These are phyloP conservation scores for Blastomyces percursus DNA, from an alignment of 2,329 filamentous ascomycete genomes.

Conservation along the genomic window DNA sequence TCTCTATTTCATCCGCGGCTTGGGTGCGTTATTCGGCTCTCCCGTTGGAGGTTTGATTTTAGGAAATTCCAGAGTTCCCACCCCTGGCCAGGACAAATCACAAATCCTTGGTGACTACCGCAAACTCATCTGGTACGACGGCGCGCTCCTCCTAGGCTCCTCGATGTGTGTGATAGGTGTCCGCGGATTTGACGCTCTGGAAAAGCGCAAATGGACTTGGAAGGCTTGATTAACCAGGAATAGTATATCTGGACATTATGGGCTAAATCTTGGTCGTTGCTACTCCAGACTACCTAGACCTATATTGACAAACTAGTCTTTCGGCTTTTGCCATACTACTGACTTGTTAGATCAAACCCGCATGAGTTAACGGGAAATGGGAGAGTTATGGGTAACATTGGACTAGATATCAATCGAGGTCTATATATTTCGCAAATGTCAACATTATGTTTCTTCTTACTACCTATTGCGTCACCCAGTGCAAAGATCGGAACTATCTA, in stretches of 20 bases:
- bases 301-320: neutral
- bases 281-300: neutral
- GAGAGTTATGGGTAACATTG: neutral
- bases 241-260: neutral
- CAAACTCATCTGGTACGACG: conserved; percentile 19
- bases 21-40: conserved; percentile 30
- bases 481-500: neutral
- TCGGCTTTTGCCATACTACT: neutral
- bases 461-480: neutral
- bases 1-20: conserved; percentile 31
- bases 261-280: neutral
- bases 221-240: conserved; percentile 6
- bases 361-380: neutral
- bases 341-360: neutral
- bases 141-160: conserved; percentile 17
- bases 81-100: conserved; percentile 6
- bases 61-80: conserved; percentile 6
- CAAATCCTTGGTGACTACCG: conserved; percentile 4
- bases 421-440: neutral
- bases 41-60: conserved; percentile 23
- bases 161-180: conserved; percentile 18
- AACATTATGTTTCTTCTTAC: neutral
- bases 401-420: neutral
- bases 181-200: conserved; percentile 16
- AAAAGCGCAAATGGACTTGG: conserved; percentile 15